Evolutionary conservation across 805 yeast genomes (phyloP).

Genomic region (Wickerhamomyces silvicola): DNA sequence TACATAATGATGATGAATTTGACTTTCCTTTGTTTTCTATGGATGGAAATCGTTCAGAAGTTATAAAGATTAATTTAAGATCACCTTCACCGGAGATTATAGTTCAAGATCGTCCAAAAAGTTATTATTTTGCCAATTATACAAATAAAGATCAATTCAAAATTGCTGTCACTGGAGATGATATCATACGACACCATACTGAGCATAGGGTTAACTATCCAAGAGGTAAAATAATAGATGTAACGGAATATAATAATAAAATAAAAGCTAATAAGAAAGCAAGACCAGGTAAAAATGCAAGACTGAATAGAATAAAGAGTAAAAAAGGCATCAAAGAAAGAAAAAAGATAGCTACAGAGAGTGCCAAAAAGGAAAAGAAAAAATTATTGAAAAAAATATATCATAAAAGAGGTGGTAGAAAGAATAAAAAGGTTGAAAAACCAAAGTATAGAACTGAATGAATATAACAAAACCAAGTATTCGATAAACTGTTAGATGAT

Average conservation of each 20-base stretch:
- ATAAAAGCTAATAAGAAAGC: slow-evolving; percentile 9
- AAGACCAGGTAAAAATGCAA: slow-evolving; percentile 23
- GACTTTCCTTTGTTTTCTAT: slow-evolving; percentile 24
- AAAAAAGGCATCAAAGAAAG: slow-evolving; percentile 9
- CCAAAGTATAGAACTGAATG: slow-evolving; percentile 18
- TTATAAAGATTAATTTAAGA: slow-evolving; percentile 14
- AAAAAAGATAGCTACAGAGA: slow-evolving; percentile 5
- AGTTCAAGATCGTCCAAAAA: slow-evolving; percentile 17
- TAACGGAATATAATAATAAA: slow-evolving; percentile 10
- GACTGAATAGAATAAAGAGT: slow-evolving; percentile 9
- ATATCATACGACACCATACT: slow-evolving; percentile 5
- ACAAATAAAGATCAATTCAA: slow-evolving; percentile 8
- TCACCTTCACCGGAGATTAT: slow-evolving; percentile 20
- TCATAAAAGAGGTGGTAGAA: slow-evolving; percentile 20
- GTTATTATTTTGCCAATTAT: slow-evolving; percentile 15
- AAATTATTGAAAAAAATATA: slow-evolving; percentile 18
- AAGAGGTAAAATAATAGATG: slow-evolving; percentile 11
- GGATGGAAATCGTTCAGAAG: slow-evolving; percentile 13
- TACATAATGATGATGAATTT: slow-evolving; percentile 14
- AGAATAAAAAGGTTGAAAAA: slow-evolving; percentile 16
- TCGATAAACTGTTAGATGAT: too few species aligned
- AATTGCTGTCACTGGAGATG: slow-evolving; percentile 15
- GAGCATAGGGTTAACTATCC: slow-evolving; percentile 2
- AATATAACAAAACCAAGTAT: too few species aligned
- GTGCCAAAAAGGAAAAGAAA: slow-evolving; percentile 9